These are phyloP conservation scores for Tuber microsphaerosporum DNA, from an alignment of 495 filamentous ascomycete genomes.

Conservation along the genomic window DNA sequence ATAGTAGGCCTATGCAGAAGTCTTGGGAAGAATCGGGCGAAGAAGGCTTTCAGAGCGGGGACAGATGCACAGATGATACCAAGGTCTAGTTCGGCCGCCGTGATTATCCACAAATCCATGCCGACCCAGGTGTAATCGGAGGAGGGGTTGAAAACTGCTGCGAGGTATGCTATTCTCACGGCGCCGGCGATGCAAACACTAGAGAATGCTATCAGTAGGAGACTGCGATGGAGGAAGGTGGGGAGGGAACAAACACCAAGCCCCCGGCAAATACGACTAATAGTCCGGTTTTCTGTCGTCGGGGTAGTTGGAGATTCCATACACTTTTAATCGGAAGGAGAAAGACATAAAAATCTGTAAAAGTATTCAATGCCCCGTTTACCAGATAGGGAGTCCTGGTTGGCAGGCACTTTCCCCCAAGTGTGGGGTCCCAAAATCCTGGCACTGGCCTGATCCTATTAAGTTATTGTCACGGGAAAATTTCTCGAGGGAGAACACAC, in stretches of 20 bases:
- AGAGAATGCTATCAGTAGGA: not conserved
- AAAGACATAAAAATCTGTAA: constrained; percentile 43
- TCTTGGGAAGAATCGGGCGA: not conserved
- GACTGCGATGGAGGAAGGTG: not conserved
- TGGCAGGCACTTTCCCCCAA: constrained; percentile 48
- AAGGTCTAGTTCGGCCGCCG: not conserved
- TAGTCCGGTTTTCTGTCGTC: constrained; percentile 47
- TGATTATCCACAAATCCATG: not conserved
- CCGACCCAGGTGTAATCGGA: not conserved
- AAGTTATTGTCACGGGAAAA: not conserved
- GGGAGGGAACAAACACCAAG: not conserved
- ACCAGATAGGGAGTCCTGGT: constrained; percentile 46
- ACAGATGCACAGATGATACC: not conserved
- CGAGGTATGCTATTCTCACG: not conserved
- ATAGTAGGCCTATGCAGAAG: not conserved
- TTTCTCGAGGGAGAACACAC: not conserved
- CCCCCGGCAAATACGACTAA: not conserved
- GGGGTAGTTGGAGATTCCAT: constrained; percentile 46
- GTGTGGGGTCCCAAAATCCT: not conserved
- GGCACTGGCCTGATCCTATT: not conserved
- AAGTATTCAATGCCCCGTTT: constrained; percentile 49
- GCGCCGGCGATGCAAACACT: not conserved
- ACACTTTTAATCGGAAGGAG: constrained; percentile 49
- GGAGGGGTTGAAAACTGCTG: not conserved
- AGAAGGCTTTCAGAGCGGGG: not conserved